These are phyloP conservation scores for Mrakiaceae sp. DNA, from an alignment of 1,284 basidiomycete genomes.

Conservation along the genomic window DNA sequence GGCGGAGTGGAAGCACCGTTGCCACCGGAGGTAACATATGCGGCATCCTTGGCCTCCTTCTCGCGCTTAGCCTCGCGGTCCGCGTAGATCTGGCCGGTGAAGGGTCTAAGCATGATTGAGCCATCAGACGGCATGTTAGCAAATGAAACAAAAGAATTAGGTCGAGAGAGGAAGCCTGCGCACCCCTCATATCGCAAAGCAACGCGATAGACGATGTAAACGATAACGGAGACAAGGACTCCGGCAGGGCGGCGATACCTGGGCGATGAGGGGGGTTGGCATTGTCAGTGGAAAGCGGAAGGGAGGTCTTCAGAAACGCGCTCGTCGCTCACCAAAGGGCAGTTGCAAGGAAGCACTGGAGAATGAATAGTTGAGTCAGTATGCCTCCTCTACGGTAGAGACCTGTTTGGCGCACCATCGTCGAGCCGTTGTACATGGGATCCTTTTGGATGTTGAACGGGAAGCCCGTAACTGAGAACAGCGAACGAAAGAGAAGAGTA, in stretches of 20 bases:
- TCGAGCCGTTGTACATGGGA: constrained; percentile 93
- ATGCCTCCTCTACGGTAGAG: constrained; percentile 52
- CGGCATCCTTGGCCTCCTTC: too few species aligned
- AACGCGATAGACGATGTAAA: constrained; percentile 69
- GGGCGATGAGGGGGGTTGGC: not conserved
- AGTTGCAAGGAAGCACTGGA: constrained; percentile 58
- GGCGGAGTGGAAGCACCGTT: too few species aligned
- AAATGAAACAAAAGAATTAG: not conserved
- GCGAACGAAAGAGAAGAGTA: not conserved
- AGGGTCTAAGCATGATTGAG: not conserved
- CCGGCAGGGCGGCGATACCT: constrained; percentile 77
- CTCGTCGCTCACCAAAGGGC: constrained; percentile 56
- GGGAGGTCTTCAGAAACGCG: not conserved
- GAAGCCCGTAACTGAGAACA: constrained; percentile 52
- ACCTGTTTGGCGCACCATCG: constrained; percentile 38
- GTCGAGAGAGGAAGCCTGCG: constrained; percentile 22
- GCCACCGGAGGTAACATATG: too few species aligned
- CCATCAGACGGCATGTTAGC: not conserved
- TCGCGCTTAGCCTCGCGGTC: too few species aligned
- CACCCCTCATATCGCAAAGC: constrained; percentile 81
- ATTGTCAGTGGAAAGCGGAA: not conserved
- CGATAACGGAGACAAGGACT: constrained; percentile 58
- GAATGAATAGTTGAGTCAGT: constrained; percentile 58
- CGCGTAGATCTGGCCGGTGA: too few species aligned
- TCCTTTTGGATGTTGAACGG: constrained; percentile 89